These are phyloP conservation scores for Entelexis paramagnoliae DNA, from an alignment of 1,139 yeast species.

Conservation along the genomic window DNA sequence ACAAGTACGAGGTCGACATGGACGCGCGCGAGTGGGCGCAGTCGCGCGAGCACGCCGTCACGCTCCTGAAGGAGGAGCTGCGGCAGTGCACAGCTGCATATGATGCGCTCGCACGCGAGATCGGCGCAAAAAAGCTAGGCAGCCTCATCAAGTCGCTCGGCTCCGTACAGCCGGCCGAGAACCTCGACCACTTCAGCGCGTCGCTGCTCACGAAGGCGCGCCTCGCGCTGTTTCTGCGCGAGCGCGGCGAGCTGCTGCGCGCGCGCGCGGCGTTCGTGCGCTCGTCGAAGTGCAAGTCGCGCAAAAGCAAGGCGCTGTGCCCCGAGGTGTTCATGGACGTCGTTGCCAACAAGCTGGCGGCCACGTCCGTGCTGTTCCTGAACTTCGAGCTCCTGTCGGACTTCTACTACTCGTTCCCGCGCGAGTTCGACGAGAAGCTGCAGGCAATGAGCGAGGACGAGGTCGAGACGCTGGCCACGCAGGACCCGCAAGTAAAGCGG, in stretches of 20 bases:
- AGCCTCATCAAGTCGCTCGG: constrained; percentile 37
- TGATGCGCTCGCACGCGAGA: constrained; percentile 50
- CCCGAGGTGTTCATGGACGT: constrained; percentile 92
- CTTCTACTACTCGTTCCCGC: constrained; percentile 90
- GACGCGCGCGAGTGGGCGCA: constrained; percentile 90
- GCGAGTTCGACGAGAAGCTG: constrained; percentile 74
- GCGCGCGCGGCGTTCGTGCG: constrained; percentile 71
- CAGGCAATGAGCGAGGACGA: constrained; percentile 59
- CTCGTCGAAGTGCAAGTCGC: constrained; percentile 62
- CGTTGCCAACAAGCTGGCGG: constrained; percentile 80
- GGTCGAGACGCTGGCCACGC: constrained; percentile 82
- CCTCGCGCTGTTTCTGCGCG: constrained; percentile 72
- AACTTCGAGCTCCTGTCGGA: constrained; percentile 91
- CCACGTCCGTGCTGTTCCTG: constrained; percentile 83
- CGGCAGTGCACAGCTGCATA: constrained; percentile 67
- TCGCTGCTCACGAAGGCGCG: constrained; percentile 60
- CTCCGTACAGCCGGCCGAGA: constrained; percentile 33
- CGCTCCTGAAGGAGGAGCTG: constrained; percentile 69
- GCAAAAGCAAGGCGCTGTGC: constrained; percentile 78
- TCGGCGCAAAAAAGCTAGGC: constrained; percentile 70
- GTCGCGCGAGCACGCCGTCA: constrained; percentile 69
- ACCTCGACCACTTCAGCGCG: constrained; percentile 67
- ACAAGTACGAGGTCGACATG: constrained; percentile 89
- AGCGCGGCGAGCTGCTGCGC: constrained; percentile 59
- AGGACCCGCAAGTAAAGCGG: constrained; percentile 79